Evolutionary conservation across 2,329 filamentous ascomycete species (phyloP), one percentile per base, ranked within the genome.

Genomic region (Claviceps sp.): DNA sequence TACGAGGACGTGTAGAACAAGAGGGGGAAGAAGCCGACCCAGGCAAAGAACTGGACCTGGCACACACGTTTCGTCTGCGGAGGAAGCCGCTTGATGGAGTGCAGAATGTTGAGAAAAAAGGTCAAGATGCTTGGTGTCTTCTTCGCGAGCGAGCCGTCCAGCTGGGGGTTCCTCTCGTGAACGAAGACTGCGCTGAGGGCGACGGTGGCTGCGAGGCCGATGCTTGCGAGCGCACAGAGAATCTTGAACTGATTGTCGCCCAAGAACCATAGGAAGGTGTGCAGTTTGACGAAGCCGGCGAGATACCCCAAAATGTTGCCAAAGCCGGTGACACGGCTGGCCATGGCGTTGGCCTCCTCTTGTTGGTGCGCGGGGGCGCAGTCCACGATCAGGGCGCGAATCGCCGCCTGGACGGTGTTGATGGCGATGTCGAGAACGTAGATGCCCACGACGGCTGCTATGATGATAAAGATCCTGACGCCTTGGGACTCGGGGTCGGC

Each of bases 11-110:
- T 89, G 71, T 97, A 97, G 70, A 95, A 96, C 2, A 97, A 76
- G 66, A 95, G 89, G 1, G 90, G 90, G 61, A 96, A 97, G 81
- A 91, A 96, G 50, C 89, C 91, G 52, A 96, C 83, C 90, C 90
- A 97, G 5, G 89, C 88, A 55, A 84, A 90, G 59, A 91, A 81
- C 64, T 93, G 87, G 0, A 90, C 85, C 57, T 82, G 72, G 63
- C 90, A 96, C 40, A 96, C 88, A 56, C 81, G 84, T 56, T 78
- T 78, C 57, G 93, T 89, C 67, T 95, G 89, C 0, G 84, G 83
- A 1, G 91, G 90, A 6, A 97, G 74, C 41, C 82, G 78, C 60
- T 77, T 81, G 57, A 95, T 85, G 0, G 89, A 89, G 48, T 75
- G 78, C 64, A 85, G 84, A 2, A 95, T 82, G 59, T 82, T 79